Base-by-base conservation (phyloP, 495 filamentous ascomycete genomes). In the Amorphotheca resinae region DNA sequence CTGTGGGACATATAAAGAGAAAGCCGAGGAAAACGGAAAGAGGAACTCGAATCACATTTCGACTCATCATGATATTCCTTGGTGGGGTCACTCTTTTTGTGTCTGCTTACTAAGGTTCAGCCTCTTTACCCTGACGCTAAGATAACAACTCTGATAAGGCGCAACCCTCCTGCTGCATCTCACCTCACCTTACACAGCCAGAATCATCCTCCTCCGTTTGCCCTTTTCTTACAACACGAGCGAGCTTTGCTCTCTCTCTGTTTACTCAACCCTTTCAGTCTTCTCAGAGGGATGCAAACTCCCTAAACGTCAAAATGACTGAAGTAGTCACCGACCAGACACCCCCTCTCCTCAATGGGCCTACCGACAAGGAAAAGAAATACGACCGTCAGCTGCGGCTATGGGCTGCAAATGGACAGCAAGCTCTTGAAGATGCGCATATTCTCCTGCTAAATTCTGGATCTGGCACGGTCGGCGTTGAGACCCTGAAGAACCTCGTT, bases 331-430 rank as follows among this genome's bases (percentile, higher is more conserved):
- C 39, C 43, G 64, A 54, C 51, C 68, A 68, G 45, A 74, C 66
- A 0, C 72, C 69, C 9, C 72, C 70, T 1, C 58, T 70, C 17
- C 64, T 73, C 17, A 65, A 68, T 14, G 79, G 73, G 22, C 85
- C 85, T 25, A 79, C 80, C 33, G 84, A 85, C 26, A 91, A 89
- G 60, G 86, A 93, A 59, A 84, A 80, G 62, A 91, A 85, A 58
- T 99, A 99, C 66, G 91, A 99, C 58, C 77, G 91, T 17, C 91
- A 99, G 57, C 76, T 99, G 18, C 83, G 93, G 22, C 64, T 99
- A 20, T 99, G 91, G 91, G 91, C 87, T 41, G 86, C 88, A 7
- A 87, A 70, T 44, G 91, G 91, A 9, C 91, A 99, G 61, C 72
- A 80, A 52, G 87, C 85, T 1, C 72, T 99, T 2, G 93, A 99